Conservation (phyloP, 768 basidiomycete genomes). For the Lactarius quietus region DNA sequence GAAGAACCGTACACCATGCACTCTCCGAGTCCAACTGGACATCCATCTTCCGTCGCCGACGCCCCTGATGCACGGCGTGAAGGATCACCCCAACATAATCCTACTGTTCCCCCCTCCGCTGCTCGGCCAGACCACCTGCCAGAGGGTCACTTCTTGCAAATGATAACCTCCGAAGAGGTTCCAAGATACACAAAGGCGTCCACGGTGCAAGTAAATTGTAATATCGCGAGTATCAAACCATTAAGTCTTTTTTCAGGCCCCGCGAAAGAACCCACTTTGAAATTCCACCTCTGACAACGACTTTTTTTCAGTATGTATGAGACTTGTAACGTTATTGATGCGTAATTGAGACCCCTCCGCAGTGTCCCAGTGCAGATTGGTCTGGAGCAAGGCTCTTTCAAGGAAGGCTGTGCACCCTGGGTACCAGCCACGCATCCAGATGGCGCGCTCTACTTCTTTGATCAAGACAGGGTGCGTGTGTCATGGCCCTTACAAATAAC, state of each 20-base stretch:
- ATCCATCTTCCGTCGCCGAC: not conserved
- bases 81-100: not conserved
- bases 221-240: not conserved
- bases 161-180: conserved; percentile 14
- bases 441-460: too few species aligned
- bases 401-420: conserved; percentile 36
- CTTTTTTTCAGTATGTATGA: conserved; percentile 10
- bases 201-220: conserved; percentile 5
- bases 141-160: not conserved
- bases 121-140: not conserved
- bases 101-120: not conserved
- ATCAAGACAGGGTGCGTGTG: too few species aligned
- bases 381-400: not conserved
- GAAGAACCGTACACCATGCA: not conserved
- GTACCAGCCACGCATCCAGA: conserved; percentile 51
- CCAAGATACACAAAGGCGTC: conserved; percentile 11
- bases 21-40: not conserved
- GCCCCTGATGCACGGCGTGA: too few species aligned
- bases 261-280: not conserved
- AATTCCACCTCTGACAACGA: conserved; percentile 1
- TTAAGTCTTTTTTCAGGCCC: conserved; percentile 6
- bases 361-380: not conserved
- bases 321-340: not conserved
- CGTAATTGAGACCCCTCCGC: not conserved
- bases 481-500: too few species aligned